Evolutionary conservation across 495 filamentous ascomycete species (phyloP).

Genomic region (Rostrohypoxylon terebratum): DNA sequence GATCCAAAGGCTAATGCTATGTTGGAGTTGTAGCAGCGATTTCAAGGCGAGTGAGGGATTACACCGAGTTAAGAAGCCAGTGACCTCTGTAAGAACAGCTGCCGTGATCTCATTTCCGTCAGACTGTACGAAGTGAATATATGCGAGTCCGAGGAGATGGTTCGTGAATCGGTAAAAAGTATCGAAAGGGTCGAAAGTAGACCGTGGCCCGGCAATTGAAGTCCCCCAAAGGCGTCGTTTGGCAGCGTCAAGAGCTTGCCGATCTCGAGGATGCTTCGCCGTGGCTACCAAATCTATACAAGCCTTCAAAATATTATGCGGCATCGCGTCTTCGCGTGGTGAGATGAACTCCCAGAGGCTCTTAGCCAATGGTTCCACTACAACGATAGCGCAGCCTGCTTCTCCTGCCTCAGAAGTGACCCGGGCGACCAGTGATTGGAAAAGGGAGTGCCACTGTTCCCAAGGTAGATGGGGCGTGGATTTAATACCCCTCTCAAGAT

Average conservation of each 20-base stretch:
- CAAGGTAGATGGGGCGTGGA: slow-evolving; percentile 58
- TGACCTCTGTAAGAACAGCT: slow-evolving; percentile 51
- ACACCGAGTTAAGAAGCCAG: slow-evolving; percentile 54
- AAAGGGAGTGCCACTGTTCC: slow-evolving; percentile 70
- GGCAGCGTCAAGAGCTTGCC: slow-evolving; percentile 69
- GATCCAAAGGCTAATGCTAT: slow-evolving; percentile 70
- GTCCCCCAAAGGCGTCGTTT: slow-evolving; percentile 71
- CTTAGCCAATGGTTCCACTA: slow-evolving; percentile 79
- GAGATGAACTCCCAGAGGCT: slow-evolving; percentile 49
- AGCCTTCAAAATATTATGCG: slow-evolving; percentile 47
- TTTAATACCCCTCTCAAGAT: slow-evolving; percentile 72
- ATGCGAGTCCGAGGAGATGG: slow-evolving; percentile 58
- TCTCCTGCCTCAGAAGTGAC: slow-evolving; percentile 75
- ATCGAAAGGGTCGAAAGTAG: slow-evolving; percentile 69
- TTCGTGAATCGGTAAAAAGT: slow-evolving; percentile 68
- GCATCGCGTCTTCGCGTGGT: neutral
- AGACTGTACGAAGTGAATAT: slow-evolving; percentile 49
- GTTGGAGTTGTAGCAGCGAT: slow-evolving; percentile 66
- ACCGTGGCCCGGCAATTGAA: slow-evolving; percentile 54
- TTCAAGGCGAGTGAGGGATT: slow-evolving; percentile 52
- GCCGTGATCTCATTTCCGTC: slow-evolving; percentile 41
- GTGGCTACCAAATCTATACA: slow-evolving; percentile 52
- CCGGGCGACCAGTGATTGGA: slow-evolving; percentile 67
- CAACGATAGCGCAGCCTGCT: slow-evolving; percentile 66
- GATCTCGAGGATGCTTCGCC: slow-evolving; percentile 62